Percentiles rank a stretch among this genome's conserved stretches.
Conservation (phyloP, 805 yeast genomes). For the Wickerhamomyces strasburgensis region DNA sequence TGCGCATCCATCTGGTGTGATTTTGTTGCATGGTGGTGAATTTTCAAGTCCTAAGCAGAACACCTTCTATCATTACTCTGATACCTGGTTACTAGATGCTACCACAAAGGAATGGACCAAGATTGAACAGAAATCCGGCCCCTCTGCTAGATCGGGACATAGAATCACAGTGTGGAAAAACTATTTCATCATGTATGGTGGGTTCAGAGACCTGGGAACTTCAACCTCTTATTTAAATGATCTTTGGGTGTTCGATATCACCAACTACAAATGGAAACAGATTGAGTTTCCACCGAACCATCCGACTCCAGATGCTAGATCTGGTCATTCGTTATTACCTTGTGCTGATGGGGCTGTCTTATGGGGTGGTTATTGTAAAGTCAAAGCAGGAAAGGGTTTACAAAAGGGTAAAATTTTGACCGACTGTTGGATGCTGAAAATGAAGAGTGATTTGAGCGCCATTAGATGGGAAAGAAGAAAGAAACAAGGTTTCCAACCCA, state of each 20-base stretch:
- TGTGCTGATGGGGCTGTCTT: conserved; percentile 74
- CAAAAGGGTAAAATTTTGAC: conserved; percentile 86
- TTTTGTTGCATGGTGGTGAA: conserved; percentile 91
- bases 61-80: conserved; percentile 94
- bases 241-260: conserved; percentile 88
- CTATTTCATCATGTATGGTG: conserved; percentile 80
- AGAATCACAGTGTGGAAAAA: conserved; percentile 91
- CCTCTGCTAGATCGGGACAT: conserved; percentile 89
- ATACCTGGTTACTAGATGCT: conserved; percentile 90
- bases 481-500: conserved; percentile 85
- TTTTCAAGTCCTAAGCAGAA: conserved; percentile 94
- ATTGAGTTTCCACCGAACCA: conserved; percentile 81
- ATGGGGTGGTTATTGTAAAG: conserved; percentile 93
- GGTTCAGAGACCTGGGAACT: conserved; percentile 84
- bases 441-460: conserved; percentile 72
- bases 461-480: conserved; percentile 86
- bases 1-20: conserved; percentile 84
- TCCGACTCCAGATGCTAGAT: conserved; percentile 81
- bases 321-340: conserved; percentile 87
- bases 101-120: conserved; percentile 86
- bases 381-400: conserved; percentile 80
- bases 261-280: conserved; percentile 87
- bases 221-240: conserved; percentile 81
- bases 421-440: conserved; percentile 83
- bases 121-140: conserved; percentile 69